Evolutionary conservation across 768 basidiomycete species (phyloP), one percentile per base, ranked within the genome.

Genomic region (Rhodotorula taiwanensis): DNA sequence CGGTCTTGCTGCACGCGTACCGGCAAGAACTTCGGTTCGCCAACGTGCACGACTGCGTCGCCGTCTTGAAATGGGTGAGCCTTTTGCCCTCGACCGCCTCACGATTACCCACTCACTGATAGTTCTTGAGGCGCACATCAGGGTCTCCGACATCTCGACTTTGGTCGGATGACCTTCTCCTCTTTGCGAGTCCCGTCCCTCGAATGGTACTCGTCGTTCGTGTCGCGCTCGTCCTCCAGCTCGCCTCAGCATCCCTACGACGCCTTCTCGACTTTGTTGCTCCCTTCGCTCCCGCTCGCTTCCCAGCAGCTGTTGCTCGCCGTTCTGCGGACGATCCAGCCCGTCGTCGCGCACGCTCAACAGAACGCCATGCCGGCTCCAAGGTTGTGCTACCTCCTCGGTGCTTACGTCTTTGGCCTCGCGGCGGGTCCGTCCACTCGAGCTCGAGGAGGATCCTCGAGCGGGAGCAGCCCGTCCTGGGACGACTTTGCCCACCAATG

Each of bases 21-120:
- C 56, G n/a, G 47, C 62, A 64, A 31, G 67, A 69, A 52, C 18
- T 69, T n/a, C 44, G 53, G 52, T 69, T 54, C 21, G 56, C 63
- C 4, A 34, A 48, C n/a, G 63, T 69, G 13, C 60, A 57, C 52
- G 60, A 69, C 36, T 59, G 55, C 0, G 67, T 65, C 23, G 60
- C 43, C 1, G 55, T 69, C 4, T 39, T 69, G n/a, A 69, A 65
- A 49, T 69, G 67, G 67, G 67, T 69, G 41, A 23, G 67, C 41
- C 1, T n/a, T n/a, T n/a, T n/a, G n/a, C n/a, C n/a, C n/a, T n/a
- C n/a, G n/a, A n/a, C n/a, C n/a, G n/a, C n/a, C n/a, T n/a, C n/a
- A n/a, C n/a, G n/a, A n/a, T n/a, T n/a, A n/a, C n/a, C n/a, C n/a
- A n/a, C n/a, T n/a, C n/a, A n/a, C n/a, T n/a, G n/a, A n/a, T n/a